Evolutionary conservation across 2,329 filamentous ascomycete species (phyloP).

Genomic region (Phoma sp.): DNA sequence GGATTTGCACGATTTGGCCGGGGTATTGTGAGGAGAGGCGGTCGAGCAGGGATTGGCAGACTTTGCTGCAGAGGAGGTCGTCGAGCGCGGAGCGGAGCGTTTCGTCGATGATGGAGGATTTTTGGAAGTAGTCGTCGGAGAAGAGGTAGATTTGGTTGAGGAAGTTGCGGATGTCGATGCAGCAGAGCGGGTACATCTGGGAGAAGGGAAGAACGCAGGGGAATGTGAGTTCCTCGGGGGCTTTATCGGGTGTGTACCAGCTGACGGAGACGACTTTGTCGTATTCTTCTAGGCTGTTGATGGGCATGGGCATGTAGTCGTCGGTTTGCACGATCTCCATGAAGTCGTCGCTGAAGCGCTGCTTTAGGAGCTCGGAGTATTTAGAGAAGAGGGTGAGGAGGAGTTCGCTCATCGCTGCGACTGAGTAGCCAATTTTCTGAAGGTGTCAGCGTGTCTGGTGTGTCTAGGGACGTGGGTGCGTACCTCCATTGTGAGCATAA

Average conservation of each 20-base stretch:
- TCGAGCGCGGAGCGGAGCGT: constrained; percentile 89
- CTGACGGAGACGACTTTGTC: constrained; percentile 95
- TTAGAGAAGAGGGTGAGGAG: constrained; percentile 90
- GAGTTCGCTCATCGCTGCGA: constrained; percentile 80
- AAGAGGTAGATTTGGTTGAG: constrained; percentile 98
- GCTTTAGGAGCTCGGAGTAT: constrained; percentile 89
- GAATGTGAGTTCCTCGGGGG: constrained; percentile 77
- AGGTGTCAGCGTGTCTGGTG: constrained; percentile 12
- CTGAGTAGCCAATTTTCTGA: constrained; percentile 87
- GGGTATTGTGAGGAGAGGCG: constrained; percentile 90
- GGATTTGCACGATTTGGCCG: constrained; percentile 96
- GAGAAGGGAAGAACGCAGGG: constrained; percentile 97
- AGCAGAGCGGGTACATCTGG: constrained; percentile 98
- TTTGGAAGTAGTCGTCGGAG: constrained; percentile 92
- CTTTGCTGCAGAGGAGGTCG: constrained; percentile 88
- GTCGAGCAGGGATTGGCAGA: constrained; percentile 88
- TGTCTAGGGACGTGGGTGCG: constrained; percentile 29
- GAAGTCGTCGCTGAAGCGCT: constrained; percentile 92
- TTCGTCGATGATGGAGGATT: constrained; percentile 87
- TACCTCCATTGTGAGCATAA: constrained; percentile 98
- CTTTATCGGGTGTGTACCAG: constrained; percentile 89
- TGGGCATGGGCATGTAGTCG: constrained; percentile 99
- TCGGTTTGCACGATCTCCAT: constrained; percentile 90
- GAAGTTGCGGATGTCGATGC: constrained; percentile 97
- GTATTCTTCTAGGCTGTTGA: constrained; percentile 87